Percentiles rank a stretch among this genome's conserved stretches.
Evolutionary conservation across 306 rosid species (phyloP).

Genomic region (Quercus wislizeni): DNA sequence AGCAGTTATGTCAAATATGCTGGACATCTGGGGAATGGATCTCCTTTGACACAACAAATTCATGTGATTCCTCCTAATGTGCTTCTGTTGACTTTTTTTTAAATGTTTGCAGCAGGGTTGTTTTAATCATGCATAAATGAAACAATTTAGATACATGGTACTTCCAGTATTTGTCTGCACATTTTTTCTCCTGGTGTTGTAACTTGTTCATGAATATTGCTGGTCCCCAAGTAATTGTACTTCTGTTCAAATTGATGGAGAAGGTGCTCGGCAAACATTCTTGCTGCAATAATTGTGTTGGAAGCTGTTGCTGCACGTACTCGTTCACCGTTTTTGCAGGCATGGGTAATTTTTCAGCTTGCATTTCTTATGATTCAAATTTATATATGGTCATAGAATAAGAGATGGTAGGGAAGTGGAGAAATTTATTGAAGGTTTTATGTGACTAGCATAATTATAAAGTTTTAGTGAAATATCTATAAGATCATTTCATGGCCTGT

Average conservation of each 20-base stretch:
- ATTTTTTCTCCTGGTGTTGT: constrained; percentile 23
- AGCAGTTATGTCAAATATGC: constrained; percentile 92
- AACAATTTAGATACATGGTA: constrained; percentile 1
- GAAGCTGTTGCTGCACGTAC: constrained; percentile 94
- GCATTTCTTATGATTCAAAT: background rate
- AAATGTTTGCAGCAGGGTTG: constrained; percentile 69
- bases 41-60: constrained; percentile 65
- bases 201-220: constrained; percentile 33
- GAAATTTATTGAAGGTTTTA: too few species aligned
- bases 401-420: too few species aligned
- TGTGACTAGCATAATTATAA: background rate
- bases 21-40: constrained; percentile 73
- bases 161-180: background rate
- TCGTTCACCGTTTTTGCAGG: constrained; percentile 77
- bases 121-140: constrained; percentile 12
- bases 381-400: too few species aligned
- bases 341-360: constrained; percentile 66
- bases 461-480: background rate
- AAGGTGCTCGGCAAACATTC: constrained; percentile 60
- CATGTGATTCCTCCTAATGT: constrained; percentile 82
- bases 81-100: constrained; percentile 70
- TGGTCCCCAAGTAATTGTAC: constrained; percentile 55
- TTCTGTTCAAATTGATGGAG: constrained; percentile 59
- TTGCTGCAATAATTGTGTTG: constrained; percentile 78
- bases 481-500: background rate